phyloP scores from a whole-genome alignment of 2,329 filamentous ascomycete species.

The Fusarium guadeloupense region DNA sequence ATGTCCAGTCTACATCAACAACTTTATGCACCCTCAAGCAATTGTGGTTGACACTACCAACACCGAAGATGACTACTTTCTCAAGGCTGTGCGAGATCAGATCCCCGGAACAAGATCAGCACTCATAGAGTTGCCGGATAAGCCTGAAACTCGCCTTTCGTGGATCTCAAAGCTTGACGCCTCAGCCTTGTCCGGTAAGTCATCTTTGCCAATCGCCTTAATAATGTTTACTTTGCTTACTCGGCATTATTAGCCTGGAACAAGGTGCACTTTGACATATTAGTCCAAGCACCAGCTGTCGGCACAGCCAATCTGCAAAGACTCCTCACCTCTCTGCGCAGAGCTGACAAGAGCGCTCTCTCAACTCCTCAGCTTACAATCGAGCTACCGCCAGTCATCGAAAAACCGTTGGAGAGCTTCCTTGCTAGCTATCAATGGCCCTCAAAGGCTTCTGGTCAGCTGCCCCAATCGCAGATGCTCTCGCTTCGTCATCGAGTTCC shows the following conservation, averaged over 20 bases:
- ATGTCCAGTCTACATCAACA: slow-evolving; percentile 68
- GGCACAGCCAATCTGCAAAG: slow-evolving; percentile 80
- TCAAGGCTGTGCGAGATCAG: slow-evolving; percentile 66
- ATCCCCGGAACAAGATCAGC: slow-evolving; percentile 63
- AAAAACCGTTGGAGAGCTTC: slow-evolving; percentile 70
- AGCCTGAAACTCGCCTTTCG: slow-evolving; percentile 68
- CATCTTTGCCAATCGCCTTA: slow-evolving; percentile 25
- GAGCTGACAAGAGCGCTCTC: slow-evolving; percentile 78
- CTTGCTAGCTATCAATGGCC: slow-evolving; percentile 76
- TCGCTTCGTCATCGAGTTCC: slow-evolving; percentile 79
- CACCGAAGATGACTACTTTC: slow-evolving; percentile 75
- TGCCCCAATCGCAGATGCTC: slow-evolving; percentile 62
- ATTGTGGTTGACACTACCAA: slow-evolving; percentile 75
- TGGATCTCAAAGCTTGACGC: slow-evolving; percentile 86
- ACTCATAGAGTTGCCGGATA: slow-evolving; percentile 77
- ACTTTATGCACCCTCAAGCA: slow-evolving; percentile 80
- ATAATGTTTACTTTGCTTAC: slow-evolving; percentile 20
- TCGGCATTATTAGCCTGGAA: slow-evolving; percentile 71
- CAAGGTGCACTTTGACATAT: slow-evolving; percentile 78
- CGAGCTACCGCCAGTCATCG: slow-evolving; percentile 78
- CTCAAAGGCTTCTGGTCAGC: slow-evolving; percentile 50
- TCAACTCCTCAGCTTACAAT: slow-evolving; percentile 80
- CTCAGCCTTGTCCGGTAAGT: slow-evolving; percentile 69
- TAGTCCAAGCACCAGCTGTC: slow-evolving; percentile 77
- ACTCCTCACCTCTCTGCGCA: slow-evolving; percentile 77